These are phyloP conservation scores for Lecanosticta acicola DNA, from an alignment of 2,329 filamentous ascomycete species.

Conservation along the genomic window DNA sequence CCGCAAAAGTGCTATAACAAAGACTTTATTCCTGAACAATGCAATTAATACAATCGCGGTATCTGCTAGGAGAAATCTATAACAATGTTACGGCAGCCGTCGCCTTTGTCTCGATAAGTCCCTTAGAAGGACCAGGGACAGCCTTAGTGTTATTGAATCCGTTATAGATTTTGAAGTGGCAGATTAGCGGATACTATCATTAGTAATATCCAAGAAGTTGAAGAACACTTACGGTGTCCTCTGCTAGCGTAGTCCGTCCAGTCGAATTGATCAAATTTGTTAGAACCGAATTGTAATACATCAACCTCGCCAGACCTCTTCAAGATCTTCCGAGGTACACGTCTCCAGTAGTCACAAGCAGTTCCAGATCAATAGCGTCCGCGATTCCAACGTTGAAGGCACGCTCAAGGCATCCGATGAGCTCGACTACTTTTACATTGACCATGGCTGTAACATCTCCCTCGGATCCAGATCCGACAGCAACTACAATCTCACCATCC, in stretches of 20 bases:
- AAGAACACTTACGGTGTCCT: background rate
- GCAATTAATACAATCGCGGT: background rate
- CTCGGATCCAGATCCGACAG: slow-evolving; percentile 60
- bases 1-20: no score
- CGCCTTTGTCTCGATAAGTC: background rate
- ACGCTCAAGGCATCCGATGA: no score
- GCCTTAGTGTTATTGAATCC: background rate
- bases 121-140: background rate
- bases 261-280: background rate
- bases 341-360: background rate
- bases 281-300: background rate
- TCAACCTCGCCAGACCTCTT: background rate
- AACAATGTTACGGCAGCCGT: background rate
- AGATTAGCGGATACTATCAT: background rate
- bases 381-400: no score
- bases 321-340: background rate
- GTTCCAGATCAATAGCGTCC: no score
- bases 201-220: background rate
- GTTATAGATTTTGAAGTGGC: background rate
- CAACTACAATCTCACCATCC: slow-evolving; percentile 52
- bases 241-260: background rate
- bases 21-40: no score
- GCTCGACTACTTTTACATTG: no score
- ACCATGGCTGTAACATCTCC: slow-evolving; percentile 61
- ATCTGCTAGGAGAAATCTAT: background rate